Base-by-base conservation (phyloP, 257 asterid species). In the Phtheirospermum japonicum region DNA sequence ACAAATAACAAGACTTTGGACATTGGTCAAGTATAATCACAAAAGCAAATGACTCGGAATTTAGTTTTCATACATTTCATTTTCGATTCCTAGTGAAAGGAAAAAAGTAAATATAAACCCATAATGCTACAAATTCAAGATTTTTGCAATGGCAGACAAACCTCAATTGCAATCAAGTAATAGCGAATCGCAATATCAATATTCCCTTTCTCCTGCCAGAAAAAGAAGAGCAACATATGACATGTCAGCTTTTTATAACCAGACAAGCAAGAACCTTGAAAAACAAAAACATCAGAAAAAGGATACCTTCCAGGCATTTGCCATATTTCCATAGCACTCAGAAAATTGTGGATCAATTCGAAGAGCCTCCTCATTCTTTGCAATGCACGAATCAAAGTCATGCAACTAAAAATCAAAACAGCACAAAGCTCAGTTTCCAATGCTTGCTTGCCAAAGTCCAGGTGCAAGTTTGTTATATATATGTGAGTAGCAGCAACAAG, bases 321-420 rank as follows among this genome's bases (percentile, higher is more conserved):
- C 99, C 99, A 89, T 93, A 71, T 93, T 93, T 54, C 99, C 99
- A 76, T 89, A 93, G 75, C 99, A 89, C 82, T 93, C 99, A 43
- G 99, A 97, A 85, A 93, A 89, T 65, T 80, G 91, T 20, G 99
- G 97, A 65, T 93, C 87, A 39, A 93, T 75, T 42, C 82, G 79
- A 40, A 93, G 86, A 60, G 99, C 97, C 78, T 93, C 99, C 76
- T 93, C 96, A 73, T 93, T 93, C 80, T 87, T 93, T 16, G 93
- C 81, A 13, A 93, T 82, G 81, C 99, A 93, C 68, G 61, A 76
- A 49, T 93, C 97, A 61, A 83, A 89, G 71, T 93, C 97, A 13
- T 83, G 94, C 88, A 93, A 71, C 99, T 93, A 77, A 62, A 78
- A 56, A 48, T 50, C 57, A 20, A 73, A 70, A 57, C 33, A 39